Evolutionary conservation across 306 rosid species (phyloP).

Genomic region (Chamaecrista fasciculata): DNA sequence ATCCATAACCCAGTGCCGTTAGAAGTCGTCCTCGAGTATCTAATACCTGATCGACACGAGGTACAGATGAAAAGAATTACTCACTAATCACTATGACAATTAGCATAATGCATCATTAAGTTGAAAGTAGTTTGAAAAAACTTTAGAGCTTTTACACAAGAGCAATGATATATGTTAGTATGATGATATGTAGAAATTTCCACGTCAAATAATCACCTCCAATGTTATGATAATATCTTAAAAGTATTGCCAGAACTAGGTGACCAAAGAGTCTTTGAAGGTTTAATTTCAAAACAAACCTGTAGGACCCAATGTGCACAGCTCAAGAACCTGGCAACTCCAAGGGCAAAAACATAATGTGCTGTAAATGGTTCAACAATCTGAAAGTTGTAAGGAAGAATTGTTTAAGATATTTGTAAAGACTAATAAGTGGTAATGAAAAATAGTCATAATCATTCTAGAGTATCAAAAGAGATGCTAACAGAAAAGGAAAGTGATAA

Average conservation of each 20-base stretch:
- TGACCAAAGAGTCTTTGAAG: neutral
- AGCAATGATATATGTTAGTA: no score
- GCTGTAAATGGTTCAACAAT: conserved; percentile 84
- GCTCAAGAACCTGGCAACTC: conserved; percentile 81
- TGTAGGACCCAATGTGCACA: conserved; percentile 89
- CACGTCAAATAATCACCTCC: no score
- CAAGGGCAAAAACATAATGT: conserved; percentile 78
- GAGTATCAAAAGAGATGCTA: neutral
- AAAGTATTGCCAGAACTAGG: no score
- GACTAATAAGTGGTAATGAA: neutral
- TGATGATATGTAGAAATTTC: no score
- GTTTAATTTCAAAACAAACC: conserved; percentile 39
- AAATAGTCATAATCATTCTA: neutral
- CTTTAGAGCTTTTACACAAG: no score
- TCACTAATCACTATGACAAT: no score
- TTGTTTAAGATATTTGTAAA: neutral
- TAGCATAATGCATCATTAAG: no score
- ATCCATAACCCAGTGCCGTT: conserved; percentile 72
- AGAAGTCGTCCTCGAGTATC: conserved; percentile 63
- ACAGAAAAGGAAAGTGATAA: neutral
- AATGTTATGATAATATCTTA: no score
- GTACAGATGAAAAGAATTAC: neutral
- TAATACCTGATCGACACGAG: conserved; percentile 44
- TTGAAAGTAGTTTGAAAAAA: no score
- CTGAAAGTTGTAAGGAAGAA: conserved; percentile 38